Evolutionary conservation across 306 rosid genomes (phyloP), one percentile per base, ranked within the genome.

Genomic region (Adenanthera pavonina): DNA sequence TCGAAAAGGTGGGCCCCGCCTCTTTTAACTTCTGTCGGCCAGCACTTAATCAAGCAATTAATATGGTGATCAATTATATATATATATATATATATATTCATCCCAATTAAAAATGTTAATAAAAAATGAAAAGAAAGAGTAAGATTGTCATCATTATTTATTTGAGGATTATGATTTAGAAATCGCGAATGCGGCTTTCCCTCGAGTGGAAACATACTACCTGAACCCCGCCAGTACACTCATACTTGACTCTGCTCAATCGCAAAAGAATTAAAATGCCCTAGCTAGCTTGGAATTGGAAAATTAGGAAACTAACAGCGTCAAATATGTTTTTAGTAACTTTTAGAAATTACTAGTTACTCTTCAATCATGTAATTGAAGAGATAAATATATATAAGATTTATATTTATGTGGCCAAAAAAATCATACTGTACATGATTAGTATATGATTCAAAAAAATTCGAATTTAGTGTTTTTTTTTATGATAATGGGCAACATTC

Each of bases 1-100:
- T 59, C 51, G 51, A 59, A 48, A 56, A 52, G 36, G 77, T 82
- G 53, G 73, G 77, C 10, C 78, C 66, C 6, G 53, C 19, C 61
- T 54, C 51, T 66, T 68, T 10, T 49, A 33, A 74, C 51, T 36
- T 36, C 30, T 82, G 81, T 75, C 56, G 72, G 69, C 13, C 34
- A 59, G 44, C 70, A 3, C 7, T 43, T 19, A 6, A 43, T 19
- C 44, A 6, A 17, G 38, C 48, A 74, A 65, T 52, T 25, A 25
- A 25, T 25, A 25, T 25, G 30, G 30, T 25, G 62, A 65, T 65
- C 16, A 81, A 38, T 40, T 12, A 65, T 25, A 25, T 25, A 25
- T 25, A 25, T 25, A 25, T 25, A 25, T 25, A 25, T 25, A 25
- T 25, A 25, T 25, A 25, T 25, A 25, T 74, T 73, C 65, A 51